Base-by-base conservation (phyloP, 2,329 filamentous ascomycete species). In the Microsporum audouinii region DNA sequence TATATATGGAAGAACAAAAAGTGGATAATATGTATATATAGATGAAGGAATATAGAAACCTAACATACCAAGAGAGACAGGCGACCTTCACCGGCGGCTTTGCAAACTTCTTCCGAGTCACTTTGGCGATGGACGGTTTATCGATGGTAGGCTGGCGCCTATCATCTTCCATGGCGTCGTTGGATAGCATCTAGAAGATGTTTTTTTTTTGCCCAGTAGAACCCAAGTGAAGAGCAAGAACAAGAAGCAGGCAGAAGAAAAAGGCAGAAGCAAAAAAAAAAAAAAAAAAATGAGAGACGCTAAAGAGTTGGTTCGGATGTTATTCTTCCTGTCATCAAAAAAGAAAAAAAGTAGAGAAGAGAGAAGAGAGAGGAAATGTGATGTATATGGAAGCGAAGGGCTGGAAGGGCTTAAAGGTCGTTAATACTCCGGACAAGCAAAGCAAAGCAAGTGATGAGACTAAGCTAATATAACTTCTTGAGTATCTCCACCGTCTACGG, bases 31-130 rank as follows among this genome's bases (percentile, higher is more conserved):
- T 2, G 38, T 39, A n/a, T 23, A 29, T 39, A 27, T 39, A 34
- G 27, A 10, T 39, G 41, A 27, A 31, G 41, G 14, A 43, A 47
- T 62, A 51, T 55, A 38, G 49, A n/a, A 7, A 59, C 49, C 2
- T 45, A 14, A 65, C 72, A 69, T 68, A 76, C 75, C 75, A 76
- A 60, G 75, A 67, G 61, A 76, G 66, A 69, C 74, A 77, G 49
- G 75, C 75, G 67, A 76, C 73, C 66, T 77, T 77, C 38, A 77
- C 75, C 45, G 75, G 75, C 27, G 75, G 75, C 69, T 76, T 76
- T 57, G 73, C 72, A 63, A 76, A 76, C 67, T 76, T 76, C 70
- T 73, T 76, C 65, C 62, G 60, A 3, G 58, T 34, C 17, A 55
- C 62, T 47, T 57, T 63, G 31, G 53, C 29, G 12, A 43, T 45